phyloP scores from a whole-genome alignment of 768 basidiomycete genomes.

The Galerina sulciceps region DNA sequence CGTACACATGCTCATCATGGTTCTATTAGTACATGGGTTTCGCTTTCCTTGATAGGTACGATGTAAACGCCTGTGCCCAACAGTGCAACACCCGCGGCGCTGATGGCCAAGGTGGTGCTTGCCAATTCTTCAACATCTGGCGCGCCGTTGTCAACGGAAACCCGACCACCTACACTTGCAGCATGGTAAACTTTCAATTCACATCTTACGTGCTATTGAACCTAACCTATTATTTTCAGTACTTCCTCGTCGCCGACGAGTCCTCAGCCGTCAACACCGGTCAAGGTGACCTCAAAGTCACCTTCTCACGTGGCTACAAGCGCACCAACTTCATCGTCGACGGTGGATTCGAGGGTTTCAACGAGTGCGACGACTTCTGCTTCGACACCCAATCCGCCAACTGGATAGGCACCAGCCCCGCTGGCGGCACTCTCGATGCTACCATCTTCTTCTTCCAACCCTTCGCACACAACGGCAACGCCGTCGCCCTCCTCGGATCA shows the following conservation, averaged over 20 bases:
- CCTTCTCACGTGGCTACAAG: slow-evolving; percentile 49
- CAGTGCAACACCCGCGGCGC: slow-evolving; percentile 47
- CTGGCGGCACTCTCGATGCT: slow-evolving; percentile 44
- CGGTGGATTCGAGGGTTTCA: slow-evolving; percentile 48
- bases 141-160: slow-evolving; percentile 47
- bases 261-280: slow-evolving; percentile 51
- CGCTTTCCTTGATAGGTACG: slow-evolving; percentile 51
- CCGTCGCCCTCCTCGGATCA: slow-evolving; percentile 47
- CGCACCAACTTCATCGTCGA: slow-evolving; percentile 43
- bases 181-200: slow-evolving; percentile 38
- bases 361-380: slow-evolving; percentile 43
- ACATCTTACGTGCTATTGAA: background rate
- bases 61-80: slow-evolving; percentile 47
- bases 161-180: slow-evolving; percentile 55
- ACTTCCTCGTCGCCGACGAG: slow-evolving; percentile 45
- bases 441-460: slow-evolving; percentile 44
- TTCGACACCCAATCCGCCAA: slow-evolving; percentile 36
- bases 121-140: slow-evolving; percentile 60
- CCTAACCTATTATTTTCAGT: slow-evolving; percentile 29
- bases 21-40: slow-evolving; percentile 52
- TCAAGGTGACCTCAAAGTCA: slow-evolving; percentile 48
- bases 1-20: background rate
- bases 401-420: slow-evolving; percentile 44
- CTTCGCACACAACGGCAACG: slow-evolving; percentile 44
- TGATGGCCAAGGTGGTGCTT: slow-evolving; percentile 46